phyloP scores from a whole-genome alignment of 305 asterid species.

The Euphrasia arctica region DNA sequence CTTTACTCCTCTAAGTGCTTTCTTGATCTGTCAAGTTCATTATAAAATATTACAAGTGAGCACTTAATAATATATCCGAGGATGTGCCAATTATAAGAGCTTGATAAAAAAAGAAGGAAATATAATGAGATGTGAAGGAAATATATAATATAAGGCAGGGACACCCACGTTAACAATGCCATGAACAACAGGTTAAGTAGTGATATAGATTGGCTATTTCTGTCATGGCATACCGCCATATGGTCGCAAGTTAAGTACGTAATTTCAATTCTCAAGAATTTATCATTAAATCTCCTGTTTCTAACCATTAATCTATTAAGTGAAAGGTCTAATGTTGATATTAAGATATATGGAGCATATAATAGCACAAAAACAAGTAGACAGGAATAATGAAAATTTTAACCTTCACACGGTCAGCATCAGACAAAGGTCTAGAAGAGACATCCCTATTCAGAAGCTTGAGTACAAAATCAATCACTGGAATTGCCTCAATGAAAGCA shows the following conservation, averaged over 20 bases:
- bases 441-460: slow-evolving; percentile 69
- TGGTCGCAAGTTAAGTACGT: background rate
- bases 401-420: slow-evolving; percentile 83
- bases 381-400: slow-evolving; percentile 3
- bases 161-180: background rate
- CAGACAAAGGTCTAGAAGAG: slow-evolving; percentile 58
- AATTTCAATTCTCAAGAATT: background rate
- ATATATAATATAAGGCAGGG: background rate
- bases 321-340: background rate
- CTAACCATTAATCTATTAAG: too few relatives aligned
- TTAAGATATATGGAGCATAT: background rate
- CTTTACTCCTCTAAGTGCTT: slow-evolving; percentile 76
- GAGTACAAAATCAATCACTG: slow-evolving; percentile 63
- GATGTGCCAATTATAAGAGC: background rate
- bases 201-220: too few relatives aligned
- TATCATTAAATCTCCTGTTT: too few relatives aligned
- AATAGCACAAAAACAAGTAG: slow-evolving; percentile 8
- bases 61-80: background rate
- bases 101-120: too few relatives aligned
- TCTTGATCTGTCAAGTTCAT: slow-evolving; percentile 49
- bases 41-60: slow-evolving; percentile 8
- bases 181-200: background rate
- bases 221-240: too few relatives aligned
- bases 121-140: too few relatives aligned
- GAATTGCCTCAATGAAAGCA: slow-evolving; percentile 80